phyloP scores from a whole-genome alignment of 495 filamentous ascomycete genomes.

The Aspergillus haitiensis region DNA sequence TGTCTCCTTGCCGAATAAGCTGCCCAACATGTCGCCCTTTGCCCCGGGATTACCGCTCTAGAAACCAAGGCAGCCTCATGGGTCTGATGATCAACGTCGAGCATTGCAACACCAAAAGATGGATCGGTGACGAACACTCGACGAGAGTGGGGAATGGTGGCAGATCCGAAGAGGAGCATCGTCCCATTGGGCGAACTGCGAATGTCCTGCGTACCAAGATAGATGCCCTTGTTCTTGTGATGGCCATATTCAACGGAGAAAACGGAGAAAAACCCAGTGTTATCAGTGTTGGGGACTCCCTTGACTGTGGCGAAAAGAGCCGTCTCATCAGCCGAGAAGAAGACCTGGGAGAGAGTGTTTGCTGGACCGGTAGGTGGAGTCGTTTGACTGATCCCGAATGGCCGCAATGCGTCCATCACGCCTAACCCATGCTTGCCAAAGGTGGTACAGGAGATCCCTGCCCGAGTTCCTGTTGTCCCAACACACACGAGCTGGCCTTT shows the following conservation, averaged over 20 bases:
- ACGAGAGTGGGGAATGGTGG: neutral
- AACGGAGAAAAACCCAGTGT: conserved; percentile 3
- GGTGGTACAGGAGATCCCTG: conserved; percentile 1
- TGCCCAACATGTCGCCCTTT: conserved; percentile 2
- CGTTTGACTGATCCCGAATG: neutral
- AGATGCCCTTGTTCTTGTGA: neutral
- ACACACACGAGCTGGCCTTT: conserved; percentile 4
- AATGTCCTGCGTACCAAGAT: neutral
- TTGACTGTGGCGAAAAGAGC: conserved; percentile 2
- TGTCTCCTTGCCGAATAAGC: neutral
- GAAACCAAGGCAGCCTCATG: neutral
- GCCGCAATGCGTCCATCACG: neutral
- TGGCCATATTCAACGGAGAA: neutral
- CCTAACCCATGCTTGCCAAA: neutral
- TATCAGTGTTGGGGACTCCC: neutral
- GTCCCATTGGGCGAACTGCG: conserved; percentile 4
- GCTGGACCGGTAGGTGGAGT: conserved; percentile 3
- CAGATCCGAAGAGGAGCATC: neutral
- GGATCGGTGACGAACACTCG: conserved; percentile 1
- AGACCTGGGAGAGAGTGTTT: neutral
- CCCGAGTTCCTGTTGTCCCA: neutral
- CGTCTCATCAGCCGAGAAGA: conserved; percentile 2
- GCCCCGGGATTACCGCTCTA: neutral
- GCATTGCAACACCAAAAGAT: neutral
- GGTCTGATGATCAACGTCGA: neutral